Percentiles rank a stretch among this genome's conserved stretches.
Conservation (phyloP, 176 grass and related monocot species). For the Oryza rufipogon region DNA sequence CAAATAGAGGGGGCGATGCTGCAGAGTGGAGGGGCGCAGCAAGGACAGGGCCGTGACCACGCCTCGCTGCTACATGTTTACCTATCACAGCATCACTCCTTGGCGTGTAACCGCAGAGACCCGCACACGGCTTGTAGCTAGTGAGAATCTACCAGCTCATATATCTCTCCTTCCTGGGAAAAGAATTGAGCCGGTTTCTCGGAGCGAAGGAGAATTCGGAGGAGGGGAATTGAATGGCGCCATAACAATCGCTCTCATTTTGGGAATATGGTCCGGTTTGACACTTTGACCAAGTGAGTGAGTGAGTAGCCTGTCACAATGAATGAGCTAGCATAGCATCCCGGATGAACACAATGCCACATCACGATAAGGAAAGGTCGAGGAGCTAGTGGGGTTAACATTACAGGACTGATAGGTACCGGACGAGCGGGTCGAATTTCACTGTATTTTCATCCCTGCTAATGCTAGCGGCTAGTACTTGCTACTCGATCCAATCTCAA, state of each 20-base stretch:
- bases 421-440: background rate
- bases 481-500: background rate
- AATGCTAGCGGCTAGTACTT: background rate
- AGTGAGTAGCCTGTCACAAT: conserved; percentile 37
- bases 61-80: conserved; percentile 22
- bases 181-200: background rate
- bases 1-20: conserved; percentile 29
- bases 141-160: background rate
- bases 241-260: conserved; percentile 57
- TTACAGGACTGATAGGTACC: background rate
- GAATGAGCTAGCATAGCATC: background rate
- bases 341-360: background rate
- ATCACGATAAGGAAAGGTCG: background rate
- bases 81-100: background rate
- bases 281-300: conserved; percentile 55
- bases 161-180: background rate
- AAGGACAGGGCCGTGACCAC: conserved; percentile 36
- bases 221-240: conserved; percentile 15
- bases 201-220: background rate
- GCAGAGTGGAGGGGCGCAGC: conserved; percentile 41
- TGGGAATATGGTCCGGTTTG: conserved; percentile 45
- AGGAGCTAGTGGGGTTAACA: background rate
- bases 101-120: background rate
- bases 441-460: conserved; percentile 9
- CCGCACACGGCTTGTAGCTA: background rate